phyloP scores from a whole-genome alignment of 83 land plant genomes.

The Picea abies region DNA sequence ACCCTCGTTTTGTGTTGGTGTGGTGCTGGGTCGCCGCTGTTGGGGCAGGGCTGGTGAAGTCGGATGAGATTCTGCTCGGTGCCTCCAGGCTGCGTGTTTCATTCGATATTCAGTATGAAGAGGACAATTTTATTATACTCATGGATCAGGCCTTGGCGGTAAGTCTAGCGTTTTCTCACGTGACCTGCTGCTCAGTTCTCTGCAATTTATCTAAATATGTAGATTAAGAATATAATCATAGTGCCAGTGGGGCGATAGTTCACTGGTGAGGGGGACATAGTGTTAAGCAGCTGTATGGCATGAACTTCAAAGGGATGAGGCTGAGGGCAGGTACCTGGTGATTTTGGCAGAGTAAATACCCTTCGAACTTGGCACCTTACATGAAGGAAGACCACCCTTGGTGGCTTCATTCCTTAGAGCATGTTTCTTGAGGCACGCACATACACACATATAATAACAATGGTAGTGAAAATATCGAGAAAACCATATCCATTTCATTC shows the following conservation, averaged over 20 bases:
- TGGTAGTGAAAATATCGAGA: too few relatives aligned
- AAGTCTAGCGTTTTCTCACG: not conserved
- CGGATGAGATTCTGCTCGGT: constrained; percentile 86
- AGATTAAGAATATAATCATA: not conserved
- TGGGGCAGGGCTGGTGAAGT: constrained; percentile 89
- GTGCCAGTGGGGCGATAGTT: not conserved
- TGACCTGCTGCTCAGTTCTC: not conserved
- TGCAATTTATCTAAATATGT: not conserved
- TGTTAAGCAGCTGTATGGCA: not conserved
- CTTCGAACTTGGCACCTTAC: too few relatives aligned
- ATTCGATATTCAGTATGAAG: constrained; percentile 88
- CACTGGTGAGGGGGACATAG: not conserved
- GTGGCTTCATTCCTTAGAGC: too few relatives aligned
- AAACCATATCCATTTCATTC: too few relatives aligned
- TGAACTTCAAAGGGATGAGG: not conserved
- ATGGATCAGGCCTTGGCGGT: constrained; percentile 81
- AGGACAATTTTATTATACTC: constrained; percentile 56
- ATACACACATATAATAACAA: too few relatives aligned
- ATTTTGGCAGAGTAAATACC: too few relatives aligned
- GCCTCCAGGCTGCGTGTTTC: constrained; percentile 83
- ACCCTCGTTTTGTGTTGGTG: constrained; percentile 76
- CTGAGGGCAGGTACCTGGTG: too few relatives aligned
- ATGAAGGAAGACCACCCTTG: too few relatives aligned
- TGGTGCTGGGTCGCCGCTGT: constrained; percentile 97
- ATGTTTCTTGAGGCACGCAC: too few relatives aligned